Conservation (phyloP, 2,329 filamentous ascomycete species). For the Harringtonia lauricola region DNA sequence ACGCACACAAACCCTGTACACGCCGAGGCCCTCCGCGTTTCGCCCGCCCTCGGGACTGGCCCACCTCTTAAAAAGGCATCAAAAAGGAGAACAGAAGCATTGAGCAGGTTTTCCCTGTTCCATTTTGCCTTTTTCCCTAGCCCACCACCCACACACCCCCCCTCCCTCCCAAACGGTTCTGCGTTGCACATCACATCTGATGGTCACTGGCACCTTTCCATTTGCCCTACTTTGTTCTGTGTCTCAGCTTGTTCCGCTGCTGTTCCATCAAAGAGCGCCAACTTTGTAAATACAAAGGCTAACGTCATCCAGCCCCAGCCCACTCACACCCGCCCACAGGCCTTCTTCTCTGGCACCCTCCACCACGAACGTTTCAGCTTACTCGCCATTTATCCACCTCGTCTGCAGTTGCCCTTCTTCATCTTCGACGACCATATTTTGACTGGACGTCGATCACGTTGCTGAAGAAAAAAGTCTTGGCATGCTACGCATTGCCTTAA, state of each 20-base stretch:
- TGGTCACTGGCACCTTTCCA: not conserved
- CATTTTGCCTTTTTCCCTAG: not conserved
- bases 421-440: not conserved
- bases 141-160: not conserved
- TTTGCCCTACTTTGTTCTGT: not conserved
- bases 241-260: slow-evolving; percentile 6
- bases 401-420: not conserved
- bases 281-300: slow-evolving; percentile 2
- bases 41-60: slow-evolving; percentile 8
- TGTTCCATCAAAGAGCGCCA: not conserved
- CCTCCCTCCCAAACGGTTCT: not conserved
- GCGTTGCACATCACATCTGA: slow-evolving; percentile 5
- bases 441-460: no score
- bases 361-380: not conserved
- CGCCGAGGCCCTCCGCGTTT: slow-evolving; percentile 13
- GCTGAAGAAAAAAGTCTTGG: not conserved
- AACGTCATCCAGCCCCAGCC: slow-evolving; percentile 7
- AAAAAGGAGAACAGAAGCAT: not conserved
- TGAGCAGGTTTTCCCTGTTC: not conserved
- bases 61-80: slow-evolving; percentile 1
- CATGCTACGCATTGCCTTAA: not conserved
- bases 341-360: not conserved
- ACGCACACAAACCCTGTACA: slow-evolving; percentile 5
- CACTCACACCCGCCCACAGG: not conserved
- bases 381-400: not conserved